phyloP scores from a whole-genome alignment of 805 yeast genomes.

The Ogataea zsoltii region DNA sequence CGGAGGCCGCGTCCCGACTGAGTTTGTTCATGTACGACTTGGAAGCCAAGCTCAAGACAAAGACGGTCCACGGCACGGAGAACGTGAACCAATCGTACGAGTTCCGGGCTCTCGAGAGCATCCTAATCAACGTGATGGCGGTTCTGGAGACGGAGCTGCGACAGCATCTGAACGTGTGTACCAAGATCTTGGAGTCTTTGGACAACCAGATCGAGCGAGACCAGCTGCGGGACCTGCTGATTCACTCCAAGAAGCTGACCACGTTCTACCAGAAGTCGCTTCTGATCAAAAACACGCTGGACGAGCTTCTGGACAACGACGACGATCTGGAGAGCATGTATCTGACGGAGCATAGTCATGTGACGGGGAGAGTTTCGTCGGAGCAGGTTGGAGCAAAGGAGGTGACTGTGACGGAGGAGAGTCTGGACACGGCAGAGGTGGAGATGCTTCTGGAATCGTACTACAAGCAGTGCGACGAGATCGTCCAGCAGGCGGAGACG shows the following conservation, averaged over 20 bases:
- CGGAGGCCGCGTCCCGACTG: slow-evolving; percentile 63
- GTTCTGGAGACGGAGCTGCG: slow-evolving; percentile 75
- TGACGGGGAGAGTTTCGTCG: neutral
- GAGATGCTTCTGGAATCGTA: slow-evolving; percentile 89
- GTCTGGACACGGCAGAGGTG: slow-evolving; percentile 56
- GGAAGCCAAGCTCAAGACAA: slow-evolving; percentile 63
- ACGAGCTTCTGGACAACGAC: slow-evolving; percentile 81
- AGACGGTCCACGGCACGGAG: slow-evolving; percentile 29
- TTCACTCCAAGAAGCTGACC: slow-evolving; percentile 68
- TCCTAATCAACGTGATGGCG: slow-evolving; percentile 77
- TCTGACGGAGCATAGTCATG: slow-evolving; percentile 39
- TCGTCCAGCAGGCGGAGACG: slow-evolving; percentile 87
- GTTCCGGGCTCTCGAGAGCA: slow-evolving; percentile 79
- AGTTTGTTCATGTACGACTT: slow-evolving; percentile 84
- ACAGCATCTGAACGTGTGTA: slow-evolving; percentile 57
- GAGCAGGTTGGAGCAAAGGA: neutral
- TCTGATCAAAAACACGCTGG: slow-evolving; percentile 77
- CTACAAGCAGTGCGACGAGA: slow-evolving; percentile 89
- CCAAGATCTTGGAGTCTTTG: slow-evolving; percentile 62
- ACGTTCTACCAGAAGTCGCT: slow-evolving; percentile 73
- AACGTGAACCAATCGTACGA: slow-evolving; percentile 61
- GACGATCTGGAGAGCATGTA: slow-evolving; percentile 84
- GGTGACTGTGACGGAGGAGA: slow-evolving; percentile 11
- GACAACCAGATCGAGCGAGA: slow-evolving; percentile 81
- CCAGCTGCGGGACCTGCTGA: slow-evolving; percentile 68